These are phyloP conservation scores for Lathyrus sativus DNA, from an alignment of 306 rosid species.

Conservation along the genomic window DNA sequence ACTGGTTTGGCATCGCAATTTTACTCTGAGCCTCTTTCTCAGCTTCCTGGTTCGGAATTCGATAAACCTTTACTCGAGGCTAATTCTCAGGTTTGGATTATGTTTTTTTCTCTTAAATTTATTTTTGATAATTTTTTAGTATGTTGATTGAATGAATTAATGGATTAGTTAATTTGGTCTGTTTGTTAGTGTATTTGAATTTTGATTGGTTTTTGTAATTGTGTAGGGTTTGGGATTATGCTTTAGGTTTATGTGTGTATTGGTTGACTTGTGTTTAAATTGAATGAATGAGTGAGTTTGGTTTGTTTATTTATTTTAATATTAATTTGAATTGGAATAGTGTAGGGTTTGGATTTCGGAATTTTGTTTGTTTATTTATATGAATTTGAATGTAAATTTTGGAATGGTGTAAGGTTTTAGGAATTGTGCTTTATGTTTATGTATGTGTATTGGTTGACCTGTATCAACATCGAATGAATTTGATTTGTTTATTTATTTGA, in stretches of 20 bases:
- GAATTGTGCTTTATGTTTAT: not conserved
- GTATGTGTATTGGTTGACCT: not conserved
- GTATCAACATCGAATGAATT: not conserved
- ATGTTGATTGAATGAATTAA: not conserved
- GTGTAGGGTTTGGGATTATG: not conserved
- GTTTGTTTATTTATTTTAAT: too few species aligned
- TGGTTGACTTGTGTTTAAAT: not conserved
- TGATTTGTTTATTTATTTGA: not conserved
- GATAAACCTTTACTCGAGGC: constrained; percentile 67
- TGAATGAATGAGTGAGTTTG: not conserved
- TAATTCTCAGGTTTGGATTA: constrained; percentile 57
- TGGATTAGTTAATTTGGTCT: too few species aligned
- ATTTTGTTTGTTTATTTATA: too few species aligned
- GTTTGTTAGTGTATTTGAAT: not conserved
- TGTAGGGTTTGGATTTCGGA: too few species aligned
- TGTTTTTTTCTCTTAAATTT: not conserved
- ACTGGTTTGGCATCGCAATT: constrained; percentile 48
- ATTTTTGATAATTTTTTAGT: not conserved
- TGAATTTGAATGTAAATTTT: too few species aligned
- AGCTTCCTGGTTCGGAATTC: constrained; percentile 74
- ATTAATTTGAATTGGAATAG: too few species aligned
- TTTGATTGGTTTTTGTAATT: not conserved
- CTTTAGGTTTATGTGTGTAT: constrained; percentile 1
- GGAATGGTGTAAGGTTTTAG: too few species aligned
- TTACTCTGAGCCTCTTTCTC: constrained; percentile 32